Evolutionary conservation across 1,284 basidiomycete genomes (phyloP), one percentile per base, ranked within the genome.

Genomic region (Coniferiporia weirii): DNA sequence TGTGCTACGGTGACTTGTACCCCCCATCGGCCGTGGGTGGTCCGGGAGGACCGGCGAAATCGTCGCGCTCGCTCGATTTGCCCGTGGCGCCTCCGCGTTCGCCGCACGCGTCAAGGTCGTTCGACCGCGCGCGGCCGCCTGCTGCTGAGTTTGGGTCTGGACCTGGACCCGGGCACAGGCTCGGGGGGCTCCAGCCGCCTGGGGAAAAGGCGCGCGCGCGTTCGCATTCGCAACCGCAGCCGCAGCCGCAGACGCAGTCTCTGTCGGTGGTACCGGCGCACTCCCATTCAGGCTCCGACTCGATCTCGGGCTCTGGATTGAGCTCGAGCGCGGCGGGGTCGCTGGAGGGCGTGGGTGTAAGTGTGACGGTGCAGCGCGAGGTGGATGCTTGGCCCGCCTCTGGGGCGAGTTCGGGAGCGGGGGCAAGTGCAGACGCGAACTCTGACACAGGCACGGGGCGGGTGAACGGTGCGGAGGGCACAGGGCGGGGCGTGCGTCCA

Each of bases 1-100:
- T 85, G 35, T 73, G 71, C 34, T 77, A 78, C 64, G 73, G 77
- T 53, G 77, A 83, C 63, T 69, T 84, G 38, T 56, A 44, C 34
- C 59, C 59, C 13, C 36, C 54, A 1, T 6, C 35, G 13, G 19
- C 15, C 3, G 52, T 15, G 12, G 43, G 8, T 10, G 22, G 9
- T 13, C 2, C 10, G 12, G 17, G 47, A 32, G 22, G 22, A n/a
- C 49, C 20, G 22, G 3, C 17, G 27, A 22, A 13, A 6, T 7
- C 13, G 20, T n/a, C n/a, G 6, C 44, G 15, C 44, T 46, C 44
- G 44, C 17, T 17, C 12, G 44, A 40, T 15, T 15, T 40, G 38
- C 9, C 38, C 8, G 38, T 15, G 38, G 38, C 27, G 38, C 38
- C 9, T 40, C 38, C 38, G 3, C 12, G 38, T 12, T 40, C 38